Percentiles rank a stretch among this genome's conserved stretches.
These are phyloP conservation scores for Grigorovia yakushimaensis DNA, from an alignment of 805 yeast genomes.

Conservation along the genomic window DNA sequence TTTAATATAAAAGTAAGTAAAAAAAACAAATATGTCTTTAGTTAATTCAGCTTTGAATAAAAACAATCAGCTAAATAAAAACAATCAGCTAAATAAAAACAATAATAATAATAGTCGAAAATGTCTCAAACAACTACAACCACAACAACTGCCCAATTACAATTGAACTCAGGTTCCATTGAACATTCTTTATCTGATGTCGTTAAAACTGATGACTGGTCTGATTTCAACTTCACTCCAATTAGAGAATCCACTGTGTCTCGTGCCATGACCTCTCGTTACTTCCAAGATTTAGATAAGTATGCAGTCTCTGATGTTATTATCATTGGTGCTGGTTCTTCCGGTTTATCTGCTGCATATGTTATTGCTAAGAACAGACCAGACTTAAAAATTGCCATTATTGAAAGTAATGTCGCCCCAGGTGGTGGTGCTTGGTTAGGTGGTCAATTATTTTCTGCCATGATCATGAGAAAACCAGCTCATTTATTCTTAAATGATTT, in stretches of 20 bases:
- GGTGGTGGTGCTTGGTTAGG: slow-evolving; percentile 80
- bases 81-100: too few species aligned
- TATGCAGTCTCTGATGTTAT: slow-evolving; percentile 68
- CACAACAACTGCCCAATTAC: slow-evolving; percentile 9
- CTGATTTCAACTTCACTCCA: slow-evolving; percentile 55
- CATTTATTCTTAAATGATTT: slow-evolving; percentile 55
- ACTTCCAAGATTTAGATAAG: slow-evolving; percentile 62
- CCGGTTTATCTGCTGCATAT: slow-evolving; percentile 71
- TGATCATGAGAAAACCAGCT: slow-evolving; percentile 77
- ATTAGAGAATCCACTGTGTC: slow-evolving; percentile 72
- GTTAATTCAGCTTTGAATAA: too few species aligned
- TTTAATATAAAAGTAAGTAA: too few species aligned
- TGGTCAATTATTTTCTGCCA: slow-evolving; percentile 67
- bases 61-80: too few species aligned
- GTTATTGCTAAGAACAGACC: slow-evolving; percentile 65
- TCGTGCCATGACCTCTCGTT: slow-evolving; percentile 69
- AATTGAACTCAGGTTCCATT: slow-evolving; percentile 5
- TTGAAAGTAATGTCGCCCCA: slow-evolving; percentile 66
- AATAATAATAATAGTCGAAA: background rate
- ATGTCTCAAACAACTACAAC: slow-evolving; percentile 11
- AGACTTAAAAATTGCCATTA: slow-evolving; percentile 60
- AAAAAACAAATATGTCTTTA: too few species aligned
- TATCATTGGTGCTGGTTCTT: slow-evolving; percentile 70
- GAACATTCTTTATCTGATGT: slow-evolving; percentile 25
- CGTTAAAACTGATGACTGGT: slow-evolving; percentile 44